Conservation (phyloP, 2,329 filamentous ascomycete genomes). For the Venturia nashicola region DNA sequence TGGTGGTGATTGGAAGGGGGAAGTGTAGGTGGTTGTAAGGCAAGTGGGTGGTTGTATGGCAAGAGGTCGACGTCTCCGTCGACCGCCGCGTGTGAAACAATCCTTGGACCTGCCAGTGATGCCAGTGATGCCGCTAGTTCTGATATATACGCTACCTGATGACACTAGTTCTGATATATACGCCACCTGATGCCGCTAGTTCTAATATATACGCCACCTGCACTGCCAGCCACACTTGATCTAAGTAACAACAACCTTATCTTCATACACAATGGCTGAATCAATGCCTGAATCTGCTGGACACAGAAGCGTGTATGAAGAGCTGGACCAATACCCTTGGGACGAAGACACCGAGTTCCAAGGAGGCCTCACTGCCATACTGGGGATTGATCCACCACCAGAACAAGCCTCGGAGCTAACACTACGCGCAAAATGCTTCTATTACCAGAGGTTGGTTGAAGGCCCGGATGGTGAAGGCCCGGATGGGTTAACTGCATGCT, state of each 20-base stretch:
- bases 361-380: slow-evolving; percentile 52
- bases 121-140: neutral
- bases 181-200: too few species aligned
- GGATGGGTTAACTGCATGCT: neutral
- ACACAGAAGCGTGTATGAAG: slow-evolving; percentile 2
- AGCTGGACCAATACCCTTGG: slow-evolving; percentile 55
- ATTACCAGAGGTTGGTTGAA: slow-evolving; percentile 38
- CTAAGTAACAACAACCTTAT: neutral
- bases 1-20: neutral
- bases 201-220: neutral
- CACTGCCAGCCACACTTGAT: neutral
- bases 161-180: too few species aligned
- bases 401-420: slow-evolving; percentile 43
- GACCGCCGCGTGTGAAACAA: slow-evolving; percentile 1
- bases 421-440: slow-evolving; percentile 57
- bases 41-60: neutral
- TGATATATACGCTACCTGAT: neutral
- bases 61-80: neutral
- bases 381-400: slow-evolving; percentile 44
- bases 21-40: neutral
- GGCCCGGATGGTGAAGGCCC: neutral
- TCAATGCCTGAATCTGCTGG: neutral
- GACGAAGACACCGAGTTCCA: slow-evolving; percentile 56
- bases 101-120: neutral
- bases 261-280: neutral